A percentile compares a stretch with the other conserved stretches of the same genome.
Conservation (phyloP, 768 basidiomycete species). For the Boletus eberwhitei region DNA sequence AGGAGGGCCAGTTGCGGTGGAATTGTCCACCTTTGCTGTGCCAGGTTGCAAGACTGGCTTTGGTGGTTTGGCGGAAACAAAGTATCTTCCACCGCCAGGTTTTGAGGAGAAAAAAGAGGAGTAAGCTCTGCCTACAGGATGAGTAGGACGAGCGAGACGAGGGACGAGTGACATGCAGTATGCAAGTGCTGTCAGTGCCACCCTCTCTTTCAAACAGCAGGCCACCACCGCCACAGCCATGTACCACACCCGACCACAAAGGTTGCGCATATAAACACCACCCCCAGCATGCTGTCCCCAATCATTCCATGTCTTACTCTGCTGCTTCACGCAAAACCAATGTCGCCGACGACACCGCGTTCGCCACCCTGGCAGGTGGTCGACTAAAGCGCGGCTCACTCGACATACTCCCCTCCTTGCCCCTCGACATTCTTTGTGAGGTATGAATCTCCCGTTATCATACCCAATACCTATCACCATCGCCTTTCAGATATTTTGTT, state of each 20-base stretch:
- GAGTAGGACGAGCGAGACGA: conserved; percentile 47
- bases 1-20: conserved; percentile 34
- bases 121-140: conserved; percentile 55
- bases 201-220: conserved; percentile 1
- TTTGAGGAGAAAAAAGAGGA: conserved; percentile 81
- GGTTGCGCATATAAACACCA: neutral
- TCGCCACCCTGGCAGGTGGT: neutral
- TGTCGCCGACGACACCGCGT: neutral
- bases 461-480: neutral
- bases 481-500: conserved; percentile 38
- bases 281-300: neutral
- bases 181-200: neutral
- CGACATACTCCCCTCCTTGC: conserved; percentile 35
- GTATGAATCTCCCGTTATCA: conserved; percentile 1
- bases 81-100: conserved; percentile 69
- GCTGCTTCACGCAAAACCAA: neutral
- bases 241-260: neutral
- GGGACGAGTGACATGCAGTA: conserved; percentile 48
- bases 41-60: conserved; percentile 40
- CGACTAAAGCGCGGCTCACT: conserved; percentile 18
- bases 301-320: conserved; percentile 6
- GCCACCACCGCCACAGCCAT: neutral
- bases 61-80: conserved; percentile 69
- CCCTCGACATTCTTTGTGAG: conserved; percentile 30
- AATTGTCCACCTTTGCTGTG: conserved; percentile 39